phyloP scores from a whole-genome alignment of 2,329 filamentous ascomycete genomes.

The Tolypocladium guangdongense region DNA sequence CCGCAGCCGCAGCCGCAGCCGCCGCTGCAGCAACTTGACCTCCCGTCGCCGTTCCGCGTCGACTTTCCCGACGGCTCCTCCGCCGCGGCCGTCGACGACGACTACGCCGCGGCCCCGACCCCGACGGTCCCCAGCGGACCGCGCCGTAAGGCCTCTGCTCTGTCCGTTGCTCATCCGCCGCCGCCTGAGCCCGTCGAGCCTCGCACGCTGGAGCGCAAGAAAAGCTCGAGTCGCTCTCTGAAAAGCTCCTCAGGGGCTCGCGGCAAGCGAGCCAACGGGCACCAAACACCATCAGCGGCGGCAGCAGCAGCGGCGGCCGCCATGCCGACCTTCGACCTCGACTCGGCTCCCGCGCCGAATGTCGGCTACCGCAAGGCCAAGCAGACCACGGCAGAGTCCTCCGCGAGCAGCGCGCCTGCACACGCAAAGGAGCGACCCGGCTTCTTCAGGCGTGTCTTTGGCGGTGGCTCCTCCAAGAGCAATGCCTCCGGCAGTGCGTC shows the following conservation, averaged over 20 bases:
- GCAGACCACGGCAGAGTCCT: conserved; percentile 35
- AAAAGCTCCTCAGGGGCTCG: conserved; percentile 31
- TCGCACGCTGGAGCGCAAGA: conserved; percentile 38
- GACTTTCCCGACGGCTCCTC: conserved; percentile 39
- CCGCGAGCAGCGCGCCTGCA: conserved; percentile 26
- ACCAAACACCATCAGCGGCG: conserved; percentile 9
- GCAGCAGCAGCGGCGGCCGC: conserved; percentile 10
- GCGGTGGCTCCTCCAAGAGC: conserved; percentile 49
- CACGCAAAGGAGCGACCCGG: conserved; percentile 61
- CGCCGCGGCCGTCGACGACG: conserved; percentile 20
- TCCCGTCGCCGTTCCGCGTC: conserved; percentile 30
- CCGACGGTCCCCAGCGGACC: conserved; percentile 77
- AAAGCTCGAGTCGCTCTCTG: conserved; percentile 44
- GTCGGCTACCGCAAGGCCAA: conserved; percentile 50
- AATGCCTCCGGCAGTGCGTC: conserved; percentile 12
- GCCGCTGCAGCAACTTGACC: conserved; percentile 14
- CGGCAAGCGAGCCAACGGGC: conserved; percentile 14
- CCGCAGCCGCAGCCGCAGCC: no score
- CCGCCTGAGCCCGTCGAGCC: conserved; percentile 28
- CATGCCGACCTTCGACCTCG: conserved; percentile 27
- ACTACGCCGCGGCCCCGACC: conserved; percentile 74
- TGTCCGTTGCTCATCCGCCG: conserved; percentile 22
- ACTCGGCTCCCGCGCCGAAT: conserved; percentile 46
- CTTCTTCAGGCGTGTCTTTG: conserved; percentile 91
- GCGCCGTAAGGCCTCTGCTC: conserved; percentile 34